phyloP scores from a whole-genome alignment of 805 yeast genomes.

The Metschnikowia borealis region DNA sequence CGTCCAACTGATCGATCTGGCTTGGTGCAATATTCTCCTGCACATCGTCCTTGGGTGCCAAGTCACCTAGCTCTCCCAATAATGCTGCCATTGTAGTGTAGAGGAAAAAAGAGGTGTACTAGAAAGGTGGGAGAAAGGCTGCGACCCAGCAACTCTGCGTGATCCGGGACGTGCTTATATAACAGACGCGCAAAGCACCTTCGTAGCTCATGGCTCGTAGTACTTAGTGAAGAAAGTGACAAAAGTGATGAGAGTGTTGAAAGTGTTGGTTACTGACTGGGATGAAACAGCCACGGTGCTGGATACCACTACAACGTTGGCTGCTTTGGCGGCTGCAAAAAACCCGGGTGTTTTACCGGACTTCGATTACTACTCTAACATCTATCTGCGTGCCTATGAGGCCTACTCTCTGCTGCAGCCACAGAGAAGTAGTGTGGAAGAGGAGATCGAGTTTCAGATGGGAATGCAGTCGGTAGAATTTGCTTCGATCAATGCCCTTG shows the following conservation, averaged over 20 bases:
- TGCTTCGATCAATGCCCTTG: slow-evolving; percentile 44
- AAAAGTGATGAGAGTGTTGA: background rate
- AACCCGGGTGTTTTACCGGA: slow-evolving; percentile 34
- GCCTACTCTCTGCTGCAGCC: slow-evolving; percentile 19
- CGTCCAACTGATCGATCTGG: slow-evolving; percentile 8
- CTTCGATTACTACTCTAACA: slow-evolving; percentile 43
- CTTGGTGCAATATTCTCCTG: slow-evolving; percentile 8
- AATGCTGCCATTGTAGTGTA: slow-evolving; percentile 7
- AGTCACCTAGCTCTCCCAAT: slow-evolving; percentile 18
- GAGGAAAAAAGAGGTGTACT: background rate
- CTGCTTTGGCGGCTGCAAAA: slow-evolving; percentile 41
- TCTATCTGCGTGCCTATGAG: slow-evolving; percentile 38
- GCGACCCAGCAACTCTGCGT: background rate
- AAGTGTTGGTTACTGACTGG: slow-evolving; percentile 49
- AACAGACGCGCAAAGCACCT: background rate
- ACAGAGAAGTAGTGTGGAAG: slow-evolving; percentile 22
- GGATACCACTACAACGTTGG: slow-evolving; percentile 54
- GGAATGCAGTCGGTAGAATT: slow-evolving; percentile 45
- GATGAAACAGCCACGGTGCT: slow-evolving; percentile 58
- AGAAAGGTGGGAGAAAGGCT: background rate
- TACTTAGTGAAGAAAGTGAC: too few species aligned
- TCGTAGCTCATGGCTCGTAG: background rate
- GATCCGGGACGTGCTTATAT: background rate
- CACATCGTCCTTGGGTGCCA: slow-evolving; percentile 6
- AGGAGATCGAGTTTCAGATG: slow-evolving; percentile 45